Base-by-base conservation (phyloP, 1,284 basidiomycete species). In the Malassezia sp. region DNA sequence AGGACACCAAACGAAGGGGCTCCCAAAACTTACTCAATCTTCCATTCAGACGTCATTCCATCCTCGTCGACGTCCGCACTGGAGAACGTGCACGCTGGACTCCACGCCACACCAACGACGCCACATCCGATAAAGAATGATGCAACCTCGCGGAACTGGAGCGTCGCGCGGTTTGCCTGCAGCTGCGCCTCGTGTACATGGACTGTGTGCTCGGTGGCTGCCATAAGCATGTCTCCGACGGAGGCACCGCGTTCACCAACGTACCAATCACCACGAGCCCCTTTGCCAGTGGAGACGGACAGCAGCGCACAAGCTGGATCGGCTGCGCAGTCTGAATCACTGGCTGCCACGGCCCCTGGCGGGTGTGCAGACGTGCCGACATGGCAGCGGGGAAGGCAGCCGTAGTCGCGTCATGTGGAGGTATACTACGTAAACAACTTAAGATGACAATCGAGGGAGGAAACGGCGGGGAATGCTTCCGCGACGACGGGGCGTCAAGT, bases 331-430 rank as follows among this genome's bases (percentile, higher is more conserved):
- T 31, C 34, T 44, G 20, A 4, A 50, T 14, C 17, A 28, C 24
- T 4, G 48, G 48, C 38, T 45, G 42, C 48, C 42, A 50, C 9
- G 48, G 40, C 26, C 48, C 48, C 2, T 6, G 27, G n/a, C 42
- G 48, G 14, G 26, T 28, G 24, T 27, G 22, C 37, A 41, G 38
- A 5, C 22, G 31, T 6, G 36, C 34, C 8, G 42, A 22, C 42
- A 50, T 50, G 42, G n/a, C n/a, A n/a, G n/a, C n/a, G n/a, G 20
- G 23, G 17, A 34, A 23, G 24, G 21, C n/a, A 20, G n/a, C 9
- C n/a, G 29, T 42, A 32, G 22, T 42, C 27, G 30, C 29, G 23
- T 26, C 11, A 23, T 3, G 35, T 17, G 28, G 29, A 4, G 30
- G n/a, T 3, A 21, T 45, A 29, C 18, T 31, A 18, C n/a, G 15